Percentiles rank a stretch among this genome's conserved stretches.
Conservation (phyloP, 2,329 filamentous ascomycete species). For the Colletotrichum lindemuthianum region DNA sequence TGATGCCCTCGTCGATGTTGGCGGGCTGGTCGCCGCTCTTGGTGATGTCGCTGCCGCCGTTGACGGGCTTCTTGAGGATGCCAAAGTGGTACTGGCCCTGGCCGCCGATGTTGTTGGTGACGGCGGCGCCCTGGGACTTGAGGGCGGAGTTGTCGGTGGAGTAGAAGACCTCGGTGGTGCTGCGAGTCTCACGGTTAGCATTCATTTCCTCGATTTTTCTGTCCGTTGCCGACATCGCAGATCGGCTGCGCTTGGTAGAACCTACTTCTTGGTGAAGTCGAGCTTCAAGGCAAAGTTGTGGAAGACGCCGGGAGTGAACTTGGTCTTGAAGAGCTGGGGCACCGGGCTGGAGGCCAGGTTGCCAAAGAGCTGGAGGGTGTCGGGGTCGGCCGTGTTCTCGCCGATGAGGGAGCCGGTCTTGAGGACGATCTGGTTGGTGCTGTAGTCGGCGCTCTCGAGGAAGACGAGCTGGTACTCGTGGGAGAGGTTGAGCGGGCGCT, state of each 20-base stretch:
- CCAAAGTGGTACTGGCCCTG: slow-evolving; percentile 72
- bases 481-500: slow-evolving; percentile 64
- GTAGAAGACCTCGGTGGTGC: slow-evolving; percentile 67
- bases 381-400: slow-evolving; percentile 46
- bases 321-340: slow-evolving; percentile 59
- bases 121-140: slow-evolving; percentile 54
- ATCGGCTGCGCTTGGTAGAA: slow-evolving; percentile 15
- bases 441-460: slow-evolving; percentile 57
- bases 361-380: slow-evolving; percentile 57
- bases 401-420: slow-evolving; percentile 65
- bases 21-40: slow-evolving; percentile 58
- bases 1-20: slow-evolving; percentile 61
- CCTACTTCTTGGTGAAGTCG: slow-evolving; percentile 66
- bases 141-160: slow-evolving; percentile 59
- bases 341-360: slow-evolving; percentile 58
- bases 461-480: slow-evolving; percentile 70
- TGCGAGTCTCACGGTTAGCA: slow-evolving; percentile 39
- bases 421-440: slow-evolving; percentile 63
- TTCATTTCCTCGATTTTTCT: not conserved
- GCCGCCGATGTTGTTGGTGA: slow-evolving; percentile 63
- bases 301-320: slow-evolving; percentile 62
- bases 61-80: slow-evolving; percentile 68
- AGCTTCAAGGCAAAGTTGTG: slow-evolving; percentile 71
- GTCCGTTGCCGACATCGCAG: too few species aligned
- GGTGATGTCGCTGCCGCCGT: slow-evolving; percentile 54